A percentile compares a stretch with the other conserved stretches of the same genome.
These are phyloP conservation scores for Talaromyces sp. DNA, from an alignment of 2,329 filamentous ascomycete species.

Conservation along the genomic window DNA sequence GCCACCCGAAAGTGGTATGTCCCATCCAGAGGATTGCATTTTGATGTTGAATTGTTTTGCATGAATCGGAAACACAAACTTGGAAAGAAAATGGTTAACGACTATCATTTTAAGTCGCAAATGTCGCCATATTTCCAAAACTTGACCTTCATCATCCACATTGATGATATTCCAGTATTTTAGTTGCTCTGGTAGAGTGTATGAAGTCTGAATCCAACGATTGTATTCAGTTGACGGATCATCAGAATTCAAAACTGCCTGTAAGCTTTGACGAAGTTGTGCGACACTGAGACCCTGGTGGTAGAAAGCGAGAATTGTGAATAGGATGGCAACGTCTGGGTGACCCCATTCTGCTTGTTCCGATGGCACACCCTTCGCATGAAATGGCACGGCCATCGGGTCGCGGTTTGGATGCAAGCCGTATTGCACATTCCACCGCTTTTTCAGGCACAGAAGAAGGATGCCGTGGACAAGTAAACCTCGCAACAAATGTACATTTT, in stretches of 20 bases:
- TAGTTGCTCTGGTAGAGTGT: conserved; percentile 42
- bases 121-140: conserved; percentile 46
- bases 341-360: conserved; percentile 63
- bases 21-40: conserved; percentile 63
- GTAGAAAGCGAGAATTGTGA: conserved; percentile 65
- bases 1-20: conserved; percentile 49
- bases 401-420: conserved; percentile 50
- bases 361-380: conserved; percentile 60
- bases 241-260: conserved; percentile 50
- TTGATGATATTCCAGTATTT: conserved; percentile 55
- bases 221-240: conserved; percentile 56
- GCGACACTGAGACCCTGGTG: conserved; percentile 50
- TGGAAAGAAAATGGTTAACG: conserved; percentile 58
- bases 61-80: conserved; percentile 60
- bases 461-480: conserved; percentile 53
- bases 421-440: conserved; percentile 64
- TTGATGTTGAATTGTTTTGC: conserved; percentile 62
- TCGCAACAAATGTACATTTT: conserved; percentile 53
- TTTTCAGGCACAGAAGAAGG: conserved; percentile 51
- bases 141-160: conserved; percentile 50
- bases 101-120: conserved; percentile 47
- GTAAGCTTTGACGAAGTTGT: conserved; percentile 48
- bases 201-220: conserved; percentile 39
- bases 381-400: conserved; percentile 57
- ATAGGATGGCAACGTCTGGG: conserved; percentile 59